Base-by-base conservation (phyloP, 78 protist genomes). In the Emiliania huxleyi region DNA sequence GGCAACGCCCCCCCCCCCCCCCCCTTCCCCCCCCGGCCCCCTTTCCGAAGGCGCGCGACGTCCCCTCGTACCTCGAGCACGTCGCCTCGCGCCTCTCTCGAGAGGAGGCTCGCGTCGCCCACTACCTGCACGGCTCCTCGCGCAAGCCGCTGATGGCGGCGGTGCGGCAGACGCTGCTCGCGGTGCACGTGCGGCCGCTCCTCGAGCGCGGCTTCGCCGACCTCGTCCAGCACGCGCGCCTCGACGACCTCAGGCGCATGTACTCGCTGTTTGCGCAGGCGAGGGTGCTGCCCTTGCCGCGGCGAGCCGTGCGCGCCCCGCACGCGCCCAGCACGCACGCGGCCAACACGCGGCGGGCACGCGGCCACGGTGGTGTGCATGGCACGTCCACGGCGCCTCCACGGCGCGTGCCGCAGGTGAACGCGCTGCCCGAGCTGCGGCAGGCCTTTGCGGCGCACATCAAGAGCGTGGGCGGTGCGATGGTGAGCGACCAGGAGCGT, bases 51-150 rank as follows among this genome's bases (percentile, higher is more conserved):
- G 87, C 73, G 42, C 12, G 40, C 43, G 96, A 93, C 33, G 93
- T 94, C 22, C 91, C 97, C 23, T 87, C 42, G 22, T 97, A 95
- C 75, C 93, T 97, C 48, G 77, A 33, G 45, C 96, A 96, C 90
- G 94, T 97, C n/a, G 90, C 91, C 29, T 19, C 29, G 22, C 90
- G 98, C 55, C 42, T 97, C 23, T 22, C 2, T 33, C 92, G 95
- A 46, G 99, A 97, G 79, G 22, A 29, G 43, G 94, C 73, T 29
- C 94, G 98, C 71, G 69, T 92, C 29, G 21, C 44, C 6, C 37
- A 90, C 49, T 97, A 95, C 91, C 77, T 97, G 46, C 92, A 94
- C 55, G 19, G 35, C 44, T 18, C 52, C 21, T 94, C 96, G 1
- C 83, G 85, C 35, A 90, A 73, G 48, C 90, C 92, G n/a, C 75